Base-by-base conservation (phyloP, 805 yeast species). In the Priceomyces castillae region DNA sequence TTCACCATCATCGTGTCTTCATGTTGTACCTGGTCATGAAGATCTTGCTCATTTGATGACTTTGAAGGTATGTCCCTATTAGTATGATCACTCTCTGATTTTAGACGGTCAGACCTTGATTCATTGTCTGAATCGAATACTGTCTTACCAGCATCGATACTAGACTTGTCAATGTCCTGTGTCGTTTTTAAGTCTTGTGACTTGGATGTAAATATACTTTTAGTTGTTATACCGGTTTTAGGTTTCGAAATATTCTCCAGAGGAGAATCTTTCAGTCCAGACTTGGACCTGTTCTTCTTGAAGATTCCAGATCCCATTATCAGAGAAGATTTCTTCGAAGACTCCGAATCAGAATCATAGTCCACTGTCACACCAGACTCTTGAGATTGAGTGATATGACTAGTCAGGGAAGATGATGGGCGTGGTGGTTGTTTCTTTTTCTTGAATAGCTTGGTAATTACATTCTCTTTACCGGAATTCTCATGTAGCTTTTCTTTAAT, bases 401-500 rank as follows among this genome's bases (percentile, higher is more conserved):
- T 37, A 4, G 41, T 33, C 12, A 42, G 34, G 5, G 31, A 40
- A 6, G 43, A 36, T 10, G 50, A 28, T 2, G 49, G 30, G 7
- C 43, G 33, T 20, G 54, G 54, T 22, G 47, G 54, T 35, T 60
- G 53, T 37, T 65, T 53, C 43, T 64, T 64, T 48, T 64, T 62
- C 53, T 66, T 70, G 56, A 71, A 71, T 12, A 71, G 57, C 49
- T 71, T 70, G 18, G 65, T 50, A 23, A 71, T 69, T 36, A 70
- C 65, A 46, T 67, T 71, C 40, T 68, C 74, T 47, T 68, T 68
- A 1, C 65, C 67, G 9, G 48, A 43, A 26, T 47, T 54, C 37
- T 47, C 47, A 14, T 28, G 34, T 3, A 34, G n/a, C 22, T 48
- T 43, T 37, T 34, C 25, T 17, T 28, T 41, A 9, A 19, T 16